These are phyloP conservation scores for Phytopythium oedochilum DNA, from an alignment of 352 stramenopile species.

Conservation along the genomic window DNA sequence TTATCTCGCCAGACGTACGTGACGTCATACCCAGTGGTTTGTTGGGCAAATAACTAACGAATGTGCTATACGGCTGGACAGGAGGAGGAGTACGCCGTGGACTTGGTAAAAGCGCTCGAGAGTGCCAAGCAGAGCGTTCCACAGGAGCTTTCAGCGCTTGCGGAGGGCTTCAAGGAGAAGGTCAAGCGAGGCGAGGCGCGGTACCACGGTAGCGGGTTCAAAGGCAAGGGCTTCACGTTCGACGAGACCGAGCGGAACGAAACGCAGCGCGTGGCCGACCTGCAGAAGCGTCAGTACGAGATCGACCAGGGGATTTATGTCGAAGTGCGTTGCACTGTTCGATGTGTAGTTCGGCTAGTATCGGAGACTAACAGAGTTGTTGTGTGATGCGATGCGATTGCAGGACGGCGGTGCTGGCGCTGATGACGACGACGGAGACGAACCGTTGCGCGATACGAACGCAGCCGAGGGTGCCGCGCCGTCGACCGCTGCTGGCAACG, in stretches of 20 bases:
- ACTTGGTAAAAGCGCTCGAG: conserved; percentile 96
- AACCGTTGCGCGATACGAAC: conserved; percentile 21
- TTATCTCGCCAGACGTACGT: conserved; percentile 94
- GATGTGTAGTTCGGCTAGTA: neutral
- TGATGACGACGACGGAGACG: conserved; percentile 56
- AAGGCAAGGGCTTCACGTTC: conserved; percentile 98
- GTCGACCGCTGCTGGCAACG: conserved; percentile 3
- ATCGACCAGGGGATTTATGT: conserved; percentile 80
- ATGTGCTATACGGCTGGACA: conserved; percentile 27
- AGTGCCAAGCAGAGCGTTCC: conserved; percentile 76
- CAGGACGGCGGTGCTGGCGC: conserved; percentile 37
- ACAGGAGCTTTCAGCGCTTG: conserved; percentile 87
- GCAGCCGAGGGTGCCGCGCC: conserved; percentile 12
- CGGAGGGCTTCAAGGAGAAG: conserved; percentile 96
- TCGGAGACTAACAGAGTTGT: conserved; percentile 1
- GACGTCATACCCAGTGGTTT: neutral
- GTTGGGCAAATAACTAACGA: neutral
- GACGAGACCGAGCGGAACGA: conserved; percentile 97
- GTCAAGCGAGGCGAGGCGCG: conserved; percentile 94
- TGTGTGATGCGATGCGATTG: conserved; percentile 4
- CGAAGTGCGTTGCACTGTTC: conserved; percentile 29
- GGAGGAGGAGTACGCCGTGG: conserved; percentile 97
- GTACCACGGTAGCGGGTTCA: conserved; percentile 96
- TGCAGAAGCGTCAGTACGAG: conserved; percentile 90
- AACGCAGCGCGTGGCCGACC: conserved; percentile 89